These are phyloP conservation scores for Skeletonema grethae DNA, from an alignment of 108 stramenopile species.

Conservation along the genomic window DNA sequence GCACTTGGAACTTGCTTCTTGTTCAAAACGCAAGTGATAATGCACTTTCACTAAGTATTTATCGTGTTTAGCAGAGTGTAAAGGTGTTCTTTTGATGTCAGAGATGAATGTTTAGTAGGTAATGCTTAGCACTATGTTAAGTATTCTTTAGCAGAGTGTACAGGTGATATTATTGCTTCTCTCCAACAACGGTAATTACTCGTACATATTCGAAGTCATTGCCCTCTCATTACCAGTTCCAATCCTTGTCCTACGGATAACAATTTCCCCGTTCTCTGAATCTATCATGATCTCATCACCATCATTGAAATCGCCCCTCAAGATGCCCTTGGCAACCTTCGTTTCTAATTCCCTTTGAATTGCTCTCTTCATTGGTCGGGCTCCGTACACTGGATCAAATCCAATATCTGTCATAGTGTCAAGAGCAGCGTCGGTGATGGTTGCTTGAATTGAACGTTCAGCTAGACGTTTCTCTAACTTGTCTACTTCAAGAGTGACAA, in stretches of 20 bases:
- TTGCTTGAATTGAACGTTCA: conserved; percentile 68
- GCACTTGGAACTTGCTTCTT: background rate
- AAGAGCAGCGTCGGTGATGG: conserved; percentile 66
- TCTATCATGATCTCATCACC: conserved; percentile 80
- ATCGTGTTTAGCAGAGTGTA: too few species aligned
- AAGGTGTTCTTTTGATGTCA: too few species aligned
- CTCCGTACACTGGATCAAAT: conserved; percentile 95
- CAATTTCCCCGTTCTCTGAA: conserved; percentile 29
- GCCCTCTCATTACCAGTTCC: conserved; percentile 15
- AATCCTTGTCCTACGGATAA: conserved; percentile 30
- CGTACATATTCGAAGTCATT: conserved; percentile 5
- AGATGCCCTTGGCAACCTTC: conserved; percentile 82
- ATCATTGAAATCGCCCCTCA: conserved; percentile 73
- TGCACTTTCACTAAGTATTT: too few species aligned
- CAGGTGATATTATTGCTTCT: background rate
- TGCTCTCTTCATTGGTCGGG: conserved; percentile 95
- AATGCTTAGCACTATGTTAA: too few species aligned
- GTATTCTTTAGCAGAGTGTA: background rate
- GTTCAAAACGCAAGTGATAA: too few species aligned
- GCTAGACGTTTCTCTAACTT: conserved; percentile 72
- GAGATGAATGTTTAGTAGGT: too few species aligned
- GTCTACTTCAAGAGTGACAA: conserved; percentile 82
- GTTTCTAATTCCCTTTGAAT: conserved; percentile 97
- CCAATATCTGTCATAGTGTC: conserved; percentile 85
- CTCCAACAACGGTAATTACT: background rate